Conservation (phyloP, 2,329 filamentous ascomycete species). For the Cercospora sp. region DNA sequence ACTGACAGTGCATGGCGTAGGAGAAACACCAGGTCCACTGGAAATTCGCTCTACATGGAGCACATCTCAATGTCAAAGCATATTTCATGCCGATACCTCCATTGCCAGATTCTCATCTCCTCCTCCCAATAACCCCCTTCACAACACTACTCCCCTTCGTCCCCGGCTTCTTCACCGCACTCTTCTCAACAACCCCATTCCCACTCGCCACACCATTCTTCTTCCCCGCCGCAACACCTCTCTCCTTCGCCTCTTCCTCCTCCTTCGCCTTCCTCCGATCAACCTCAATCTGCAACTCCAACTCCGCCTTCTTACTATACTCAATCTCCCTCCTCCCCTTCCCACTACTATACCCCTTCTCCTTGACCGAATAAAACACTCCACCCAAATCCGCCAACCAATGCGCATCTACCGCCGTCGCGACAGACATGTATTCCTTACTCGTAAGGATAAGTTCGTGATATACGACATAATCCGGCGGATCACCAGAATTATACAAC, state of each 20-base stretch:
- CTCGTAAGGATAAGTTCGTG: constrained; percentile 96
- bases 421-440: constrained; percentile 97
- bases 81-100: neutral
- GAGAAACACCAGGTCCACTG: no score
- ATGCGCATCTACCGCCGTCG: constrained; percentile 92
- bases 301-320: constrained; percentile 35
- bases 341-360: constrained; percentile 69
- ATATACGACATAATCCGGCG: constrained; percentile 96
- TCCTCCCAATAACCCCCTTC: constrained; percentile 32
- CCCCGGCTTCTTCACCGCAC: constrained; percentile 18
- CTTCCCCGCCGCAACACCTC: neutral
- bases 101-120: neutral
- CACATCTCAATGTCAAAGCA: neutral
- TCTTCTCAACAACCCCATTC: constrained; percentile 17
- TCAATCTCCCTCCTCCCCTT: constrained; percentile 35
- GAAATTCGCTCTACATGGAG: neutral
- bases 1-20: no score
- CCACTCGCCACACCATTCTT: constrained; percentile 3
- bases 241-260: constrained; percentile 22
- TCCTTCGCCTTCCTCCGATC: constrained; percentile 31
- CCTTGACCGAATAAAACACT: constrained; percentile 95
- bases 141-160: constrained; percentile 34
- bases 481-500: constrained; percentile 86
- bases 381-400: constrained; percentile 96
- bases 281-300: constrained; percentile 33